Percentiles rank a stretch among this genome's conserved stretches.
Evolutionary conservation across 768 basidiomycete species (phyloP).

Genomic region (Russula lepida): DNA sequence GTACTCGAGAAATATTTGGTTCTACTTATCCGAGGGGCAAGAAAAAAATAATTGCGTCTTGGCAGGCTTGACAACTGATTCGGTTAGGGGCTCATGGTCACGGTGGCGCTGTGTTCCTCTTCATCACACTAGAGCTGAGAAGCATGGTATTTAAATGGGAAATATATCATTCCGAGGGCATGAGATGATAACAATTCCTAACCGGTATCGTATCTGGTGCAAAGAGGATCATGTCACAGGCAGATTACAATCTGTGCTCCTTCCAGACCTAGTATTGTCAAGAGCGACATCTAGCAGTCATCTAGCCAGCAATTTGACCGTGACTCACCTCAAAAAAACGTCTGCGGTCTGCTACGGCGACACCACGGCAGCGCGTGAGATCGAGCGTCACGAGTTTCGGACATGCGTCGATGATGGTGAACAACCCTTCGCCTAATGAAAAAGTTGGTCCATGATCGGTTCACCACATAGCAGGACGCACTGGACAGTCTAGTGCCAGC

Average conservation of each 20-base stretch:
- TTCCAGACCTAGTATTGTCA: conserved; percentile 5
- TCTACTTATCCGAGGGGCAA: neutral
- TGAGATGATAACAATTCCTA: neutral
- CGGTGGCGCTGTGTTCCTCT: neutral
- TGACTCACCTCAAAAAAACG: conserved; percentile 53
- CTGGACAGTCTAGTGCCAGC: conserved; percentile 54
- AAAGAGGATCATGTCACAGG: neutral
- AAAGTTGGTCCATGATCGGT: neutral
- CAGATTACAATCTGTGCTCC: neutral
- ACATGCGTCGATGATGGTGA: conserved; percentile 51
- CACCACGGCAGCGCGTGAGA: conserved; percentile 59
- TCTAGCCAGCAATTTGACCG: neutral
- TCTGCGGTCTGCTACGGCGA: conserved; percentile 49
- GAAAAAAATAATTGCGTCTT: neutral
- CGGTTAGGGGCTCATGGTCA: neutral
- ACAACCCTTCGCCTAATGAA: conserved; percentile 42
- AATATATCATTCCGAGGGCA: neutral
- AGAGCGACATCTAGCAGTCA: neutral
- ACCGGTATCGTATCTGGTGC: neutral
- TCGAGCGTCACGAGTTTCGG: conserved; percentile 44
- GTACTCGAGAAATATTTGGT: neutral
- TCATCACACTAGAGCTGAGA: neutral
- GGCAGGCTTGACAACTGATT: neutral
- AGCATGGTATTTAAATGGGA: neutral
- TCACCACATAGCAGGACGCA: conserved; percentile 27